Percentiles rank a stretch among this genome's conserved stretches.
Evolutionary conservation across 108 stramenopile species (phyloP).

Genomic region (Stephanodiscus minutulus): DNA sequence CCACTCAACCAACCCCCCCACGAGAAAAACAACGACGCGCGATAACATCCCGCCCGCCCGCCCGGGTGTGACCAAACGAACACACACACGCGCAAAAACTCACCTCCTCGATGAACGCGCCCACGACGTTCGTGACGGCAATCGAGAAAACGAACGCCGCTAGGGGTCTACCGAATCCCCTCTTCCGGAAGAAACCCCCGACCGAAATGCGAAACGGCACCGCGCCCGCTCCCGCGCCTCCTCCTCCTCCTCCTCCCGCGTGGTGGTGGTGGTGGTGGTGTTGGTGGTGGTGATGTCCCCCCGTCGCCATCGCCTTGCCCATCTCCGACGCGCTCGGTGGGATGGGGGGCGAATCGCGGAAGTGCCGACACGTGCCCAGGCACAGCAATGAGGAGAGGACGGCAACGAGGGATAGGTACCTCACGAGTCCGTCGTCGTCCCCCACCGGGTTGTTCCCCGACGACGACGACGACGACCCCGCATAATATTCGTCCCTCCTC

Average conservation of each 20-base stretch:
- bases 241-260: no score
- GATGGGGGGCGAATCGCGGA: slow-evolving; percentile 18
- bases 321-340: slow-evolving; percentile 49
- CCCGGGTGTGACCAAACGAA: neutral
- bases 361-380: neutral
- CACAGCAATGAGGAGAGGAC: neutral
- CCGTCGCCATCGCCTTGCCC: slow-evolving; percentile 49
- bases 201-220: slow-evolving; percentile 81
- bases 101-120: slow-evolving; percentile 85
- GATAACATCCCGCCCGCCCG: no score
- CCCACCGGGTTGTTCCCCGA: neutral
- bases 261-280: no score
- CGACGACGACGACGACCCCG: neutral
- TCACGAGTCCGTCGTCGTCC: neutral
- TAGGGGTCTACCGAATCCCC: slow-evolving; percentile 66
- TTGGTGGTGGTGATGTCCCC: no score
- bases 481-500: neutral
- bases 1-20: no score
- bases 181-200: slow-evolving; percentile 67
- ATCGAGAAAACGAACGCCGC: slow-evolving; percentile 84
- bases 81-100: neutral
- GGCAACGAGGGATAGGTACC: neutral
- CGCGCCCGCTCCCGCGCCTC: slow-evolving; percentile 39
- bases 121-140: slow-evolving; percentile 84
- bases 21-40: no score